These are phyloP conservation scores for Drechslerella stenobrocha DNA, from an alignment of 2,329 filamentous ascomycete species.

Conservation along the genomic window DNA sequence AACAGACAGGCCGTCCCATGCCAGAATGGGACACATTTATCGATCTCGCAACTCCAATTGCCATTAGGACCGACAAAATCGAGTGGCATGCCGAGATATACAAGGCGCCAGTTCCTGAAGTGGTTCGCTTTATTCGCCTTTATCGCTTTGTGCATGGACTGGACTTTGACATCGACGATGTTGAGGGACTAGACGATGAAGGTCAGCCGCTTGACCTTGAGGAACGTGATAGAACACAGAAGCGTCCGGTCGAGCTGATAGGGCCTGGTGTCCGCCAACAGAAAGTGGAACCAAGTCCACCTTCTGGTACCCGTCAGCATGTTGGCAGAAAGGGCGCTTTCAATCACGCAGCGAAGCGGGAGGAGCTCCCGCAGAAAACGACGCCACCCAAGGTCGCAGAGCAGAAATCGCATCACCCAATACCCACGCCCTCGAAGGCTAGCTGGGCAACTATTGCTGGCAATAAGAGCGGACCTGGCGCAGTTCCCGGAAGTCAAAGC, in stretches of 20 bases:
- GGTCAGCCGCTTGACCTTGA: slow-evolving; percentile 20
- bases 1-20: slow-evolving; percentile 35
- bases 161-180: slow-evolving; percentile 32
- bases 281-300: slow-evolving; percentile 12
- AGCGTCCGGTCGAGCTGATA: slow-evolving; percentile 25
- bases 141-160: slow-evolving; percentile 40
- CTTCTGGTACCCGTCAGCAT: neutral
- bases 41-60: slow-evolving; percentile 19
- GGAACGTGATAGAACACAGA: slow-evolving; percentile 34
- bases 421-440: neutral
- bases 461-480: neutral
- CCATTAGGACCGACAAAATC: slow-evolving; percentile 19
- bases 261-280: slow-evolving; percentile 24
- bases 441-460: slow-evolving; percentile 28
- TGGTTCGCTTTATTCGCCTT: slow-evolving; percentile 25
- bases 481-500: neutral
- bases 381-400: neutral
- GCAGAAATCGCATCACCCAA: neutral
- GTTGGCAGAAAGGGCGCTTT: neutral
- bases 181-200: slow-evolving; percentile 28
- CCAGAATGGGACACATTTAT: slow-evolving; percentile 44
- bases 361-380: neutral
- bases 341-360: neutral
- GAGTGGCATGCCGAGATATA: slow-evolving; percentile 41
- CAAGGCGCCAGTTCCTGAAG: slow-evolving; percentile 27